Evolutionary conservation across 2,329 filamentous ascomycete genomes (phyloP).

Genomic region (Thielaviopsis populi): DNA sequence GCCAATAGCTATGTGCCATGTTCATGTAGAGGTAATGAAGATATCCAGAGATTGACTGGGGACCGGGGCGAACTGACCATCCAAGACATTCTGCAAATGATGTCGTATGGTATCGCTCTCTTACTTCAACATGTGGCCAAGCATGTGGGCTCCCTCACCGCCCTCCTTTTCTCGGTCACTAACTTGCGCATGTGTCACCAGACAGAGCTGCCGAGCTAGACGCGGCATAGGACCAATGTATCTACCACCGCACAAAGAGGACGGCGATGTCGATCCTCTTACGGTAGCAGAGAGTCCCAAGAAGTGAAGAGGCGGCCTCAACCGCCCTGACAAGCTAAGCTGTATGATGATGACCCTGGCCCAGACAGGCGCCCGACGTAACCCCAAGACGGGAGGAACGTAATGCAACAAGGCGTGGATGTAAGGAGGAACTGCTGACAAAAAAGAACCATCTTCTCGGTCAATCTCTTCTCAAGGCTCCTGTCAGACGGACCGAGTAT

Average conservation of each 20-base stretch:
- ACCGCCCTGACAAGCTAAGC: background rate
- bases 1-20: too few relatives aligned
- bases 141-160: background rate
- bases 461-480: background rate
- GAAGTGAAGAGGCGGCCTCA: too few relatives aligned
- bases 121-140: background rate
- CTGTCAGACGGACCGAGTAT: background rate
- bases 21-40: too few relatives aligned
- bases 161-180: background rate
- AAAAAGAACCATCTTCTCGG: background rate
- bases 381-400: background rate
- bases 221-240: too few relatives aligned
- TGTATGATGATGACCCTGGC: background rate
- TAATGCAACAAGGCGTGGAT: background rate
- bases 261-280: too few relatives aligned
- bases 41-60: too few relatives aligned
- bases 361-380: background rate
- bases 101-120: background rate
- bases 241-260: too few relatives aligned
- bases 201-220: too few relatives aligned
- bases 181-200: too few relatives aligned
- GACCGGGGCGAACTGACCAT: background rate
- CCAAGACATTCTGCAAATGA: background rate
- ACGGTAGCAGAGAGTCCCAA: too few relatives aligned
- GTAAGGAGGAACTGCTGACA: background rate